phyloP scores from a whole-genome alignment of 2,329 filamentous ascomycete species.

The Pyrenochaeta sp. region DNA sequence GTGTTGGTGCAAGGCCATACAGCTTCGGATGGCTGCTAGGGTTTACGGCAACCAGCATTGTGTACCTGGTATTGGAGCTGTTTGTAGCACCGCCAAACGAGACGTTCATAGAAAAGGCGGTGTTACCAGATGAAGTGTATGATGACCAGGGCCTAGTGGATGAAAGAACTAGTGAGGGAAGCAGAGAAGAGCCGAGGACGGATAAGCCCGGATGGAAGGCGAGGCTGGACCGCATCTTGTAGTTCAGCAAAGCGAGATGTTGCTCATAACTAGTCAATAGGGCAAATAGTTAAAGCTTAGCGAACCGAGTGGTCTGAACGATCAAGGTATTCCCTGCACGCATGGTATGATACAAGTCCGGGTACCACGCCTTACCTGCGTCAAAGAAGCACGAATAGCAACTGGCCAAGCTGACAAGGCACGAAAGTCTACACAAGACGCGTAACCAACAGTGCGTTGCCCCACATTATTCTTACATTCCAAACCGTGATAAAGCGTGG shows the following conservation, averaged over 20 bases:
- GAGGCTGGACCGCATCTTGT: conserved; percentile 45
- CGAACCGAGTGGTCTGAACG: too few species aligned
- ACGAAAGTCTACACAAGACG: neutral
- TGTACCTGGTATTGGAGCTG: conserved; percentile 63
- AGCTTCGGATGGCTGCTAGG: conserved; percentile 73
- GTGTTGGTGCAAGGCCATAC: conserved; percentile 64
- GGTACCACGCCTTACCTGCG: neutral
- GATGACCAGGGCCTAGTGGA: conserved; percentile 38
- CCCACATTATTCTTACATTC: neutral
- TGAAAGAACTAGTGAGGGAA: conserved; percentile 39
- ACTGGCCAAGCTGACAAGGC: neutral
- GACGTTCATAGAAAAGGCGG: conserved; percentile 56
- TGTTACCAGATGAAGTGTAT: conserved; percentile 51
- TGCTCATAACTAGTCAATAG: too few species aligned
- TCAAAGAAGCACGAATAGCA: neutral
- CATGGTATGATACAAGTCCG: neutral
- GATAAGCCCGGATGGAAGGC: conserved; percentile 47
- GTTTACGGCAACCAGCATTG: conserved; percentile 63
- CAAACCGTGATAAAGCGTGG: neutral
- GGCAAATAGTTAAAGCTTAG: too few species aligned
- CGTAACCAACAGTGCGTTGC: neutral
- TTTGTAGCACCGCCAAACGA: conserved; percentile 59
- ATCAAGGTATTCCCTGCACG: neutral
- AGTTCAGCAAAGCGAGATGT: neutral
- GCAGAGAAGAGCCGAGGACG: conserved; percentile 24